phyloP scores from a whole-genome alignment of 2,329 filamentous ascomycete genomes.

The Coniochaeta ligniaria region DNA sequence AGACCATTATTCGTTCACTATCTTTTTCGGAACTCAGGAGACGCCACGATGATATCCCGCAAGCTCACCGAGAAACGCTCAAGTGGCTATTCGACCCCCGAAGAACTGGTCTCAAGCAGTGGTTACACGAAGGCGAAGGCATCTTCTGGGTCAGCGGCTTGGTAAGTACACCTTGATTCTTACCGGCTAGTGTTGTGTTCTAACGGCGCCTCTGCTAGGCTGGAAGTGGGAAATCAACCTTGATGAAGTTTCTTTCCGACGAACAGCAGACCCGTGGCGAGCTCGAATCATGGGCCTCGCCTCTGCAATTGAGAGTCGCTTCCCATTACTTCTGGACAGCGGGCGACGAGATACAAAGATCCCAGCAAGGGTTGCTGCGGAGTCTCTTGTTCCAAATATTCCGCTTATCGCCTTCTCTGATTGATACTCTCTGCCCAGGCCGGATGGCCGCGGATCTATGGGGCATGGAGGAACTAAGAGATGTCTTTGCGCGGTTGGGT shows the following conservation, averaged over 20 bases:
- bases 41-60: background rate
- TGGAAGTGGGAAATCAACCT: background rate
- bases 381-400: background rate
- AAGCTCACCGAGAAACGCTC: background rate
- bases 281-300: background rate
- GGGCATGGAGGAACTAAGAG: background rate
- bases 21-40: background rate
- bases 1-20: background rate
- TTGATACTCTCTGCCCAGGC: background rate
- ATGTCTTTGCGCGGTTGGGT: background rate
- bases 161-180: background rate
- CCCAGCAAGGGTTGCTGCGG: conserved; percentile 2
- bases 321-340: conserved; percentile 4
- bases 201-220: no score
- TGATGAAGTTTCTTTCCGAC: background rate
- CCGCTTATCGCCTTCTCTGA: background rate
- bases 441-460: background rate
- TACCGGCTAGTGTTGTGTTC: no score
- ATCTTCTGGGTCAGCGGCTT: background rate
- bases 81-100: background rate
- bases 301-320: background rate
- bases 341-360: conserved; percentile 3
- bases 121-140: background rate
- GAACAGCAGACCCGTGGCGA: background rate
- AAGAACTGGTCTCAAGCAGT: background rate